Base-by-base conservation (phyloP, 345 rosid species). In the Ceriops zippeliana region DNA sequence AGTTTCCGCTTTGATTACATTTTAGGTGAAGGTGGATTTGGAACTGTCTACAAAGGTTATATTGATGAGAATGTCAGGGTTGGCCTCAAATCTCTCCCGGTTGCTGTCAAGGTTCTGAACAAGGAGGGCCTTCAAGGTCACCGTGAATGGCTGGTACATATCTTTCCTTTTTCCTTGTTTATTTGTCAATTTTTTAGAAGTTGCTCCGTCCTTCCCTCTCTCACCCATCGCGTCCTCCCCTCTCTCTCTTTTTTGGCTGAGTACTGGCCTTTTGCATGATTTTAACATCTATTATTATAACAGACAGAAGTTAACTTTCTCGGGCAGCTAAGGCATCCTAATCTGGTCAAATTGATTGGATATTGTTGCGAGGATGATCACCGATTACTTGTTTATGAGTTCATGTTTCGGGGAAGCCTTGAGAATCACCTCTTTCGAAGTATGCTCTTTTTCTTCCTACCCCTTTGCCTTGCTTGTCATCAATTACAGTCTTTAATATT, bases 371-470 rank as follows among this genome's bases (percentile, higher is more conserved):
- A 91, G 83, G 97, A 92, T 32, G 99, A 95, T 68, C 99, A 95
- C 72, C 78, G 99, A 59, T 70, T 93, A 54, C 96, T 93, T 66
- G 95, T 93, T 24, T 93, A 93, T 42, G 98, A 91, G 85, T 95
- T 91, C 75, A 91, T 95, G 97, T 83, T 88, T 65, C 84, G 99
- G 47, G 99, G 97, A 71, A 95, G 99, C 76, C 96, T 95, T 60
- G 99, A 95, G 83, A 91, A 95, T 76, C 96, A 89, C 78, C 92
- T 91, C 57, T 95, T 95, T 70, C 91, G 97, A 82, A 91, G 97
- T 95, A 90, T 68, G n/a, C 31, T 58, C 63, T 27, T 47, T 70
- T 66, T 37, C 58, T 65, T n/a, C 31, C 27, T 61, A 31, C 46
- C 63, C 47, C 42, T 69, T 56, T 16, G 7, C 52, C 15, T n/a